Base-by-base conservation (phyloP, 148 eudicot species). In the Camellia sinensis region DNA sequence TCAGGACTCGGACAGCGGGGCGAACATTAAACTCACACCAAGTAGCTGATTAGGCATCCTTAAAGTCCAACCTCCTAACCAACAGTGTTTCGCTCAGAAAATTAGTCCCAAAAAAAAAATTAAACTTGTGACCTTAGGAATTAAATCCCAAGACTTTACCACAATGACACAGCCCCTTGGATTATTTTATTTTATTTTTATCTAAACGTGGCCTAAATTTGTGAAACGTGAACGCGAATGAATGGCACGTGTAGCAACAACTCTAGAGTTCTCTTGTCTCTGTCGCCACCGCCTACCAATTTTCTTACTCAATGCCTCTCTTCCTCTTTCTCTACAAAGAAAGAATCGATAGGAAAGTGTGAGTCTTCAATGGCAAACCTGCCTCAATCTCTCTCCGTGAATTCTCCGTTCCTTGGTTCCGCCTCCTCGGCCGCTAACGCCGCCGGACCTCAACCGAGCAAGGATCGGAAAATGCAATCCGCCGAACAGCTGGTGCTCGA, bases 401-500 rank as follows among this genome's bases (percentile, higher is more conserved):
- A 85, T 82, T 84, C 86, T 4, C 74, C 88, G 13, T 83, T 86
- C 21, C 84, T 79, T 76, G 84, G 87, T 52, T 78, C 80, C 21
- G 79, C 71, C 9, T 73, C 90, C 21, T 65, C 81, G 52, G 29
- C 79, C 8, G 75, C 7, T 6, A 77, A 54, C 11, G 81, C 76
- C 11, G 79, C 43, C 61, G 90, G 86, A 66, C 73, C 73, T 65
- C 84, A 75, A 46, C 37, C 76, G 13, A 81, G 79, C 79, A 87
- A 81, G 67, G 91, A 88, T 54, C 90, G 90, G 77, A 91, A 89
- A 68, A 89, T 95, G 97, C 94, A 91, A 71, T 88, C 91, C 7
- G 97, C 93, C 13, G 97, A 95, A 85, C 86, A 87, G 80, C 82
- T 93, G 54, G 97, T 95, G 3, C 93, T 93, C 45, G 98, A 95